Evolutionary conservation across 1,139 yeast genomes (phyloP), one percentile per base, ranked within the genome.

Genomic region (Geotrichum reessii): DNA sequence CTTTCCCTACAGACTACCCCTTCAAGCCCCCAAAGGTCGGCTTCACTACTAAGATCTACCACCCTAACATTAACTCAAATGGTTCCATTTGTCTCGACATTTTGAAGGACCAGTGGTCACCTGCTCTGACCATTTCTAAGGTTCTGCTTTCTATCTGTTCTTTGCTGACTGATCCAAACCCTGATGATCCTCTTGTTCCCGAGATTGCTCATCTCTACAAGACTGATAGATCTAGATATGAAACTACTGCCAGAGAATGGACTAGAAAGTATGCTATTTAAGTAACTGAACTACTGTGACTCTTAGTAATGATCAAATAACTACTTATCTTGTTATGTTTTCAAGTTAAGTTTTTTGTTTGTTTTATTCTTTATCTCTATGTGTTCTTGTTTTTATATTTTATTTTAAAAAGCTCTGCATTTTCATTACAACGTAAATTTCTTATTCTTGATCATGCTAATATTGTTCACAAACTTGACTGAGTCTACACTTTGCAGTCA

Each of bases 161-260:
- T 28, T 80, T 90, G 76, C 81, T 89, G 72, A 93, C 98, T 50
- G 98, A 93, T 74, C 98, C 99, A 58, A 93, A 93, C 72, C 99
- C 99, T 37, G 99, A 93, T 74, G 99, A 93, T 79, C 99, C 99
- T 62, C 84, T 95, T 73, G 99, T 93, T 53, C 98, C 98, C 28
- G 99, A 93, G 77, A 93, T 93, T 69, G 99, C 99, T 62, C 96
- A 93, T 73, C 84, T 91, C 66, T 95, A 93, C 80, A 92, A 92
- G 80, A 90, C 91, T 66, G 98, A 93, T 78, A 83, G 96, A 74
- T 80, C 91, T 61, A 89, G 92, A 76, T 93, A 92, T 74, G 98
- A 93, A 77, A 90, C 96, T 66, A 92, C 96, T 62, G 99, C 99
- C 59, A 86, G 87, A 73, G 99, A 93, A 78, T 93, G 99, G 98